These are phyloP conservation scores for Xylaria palmicola DNA, from an alignment of 495 filamentous ascomycete genomes.

Conservation along the genomic window DNA sequence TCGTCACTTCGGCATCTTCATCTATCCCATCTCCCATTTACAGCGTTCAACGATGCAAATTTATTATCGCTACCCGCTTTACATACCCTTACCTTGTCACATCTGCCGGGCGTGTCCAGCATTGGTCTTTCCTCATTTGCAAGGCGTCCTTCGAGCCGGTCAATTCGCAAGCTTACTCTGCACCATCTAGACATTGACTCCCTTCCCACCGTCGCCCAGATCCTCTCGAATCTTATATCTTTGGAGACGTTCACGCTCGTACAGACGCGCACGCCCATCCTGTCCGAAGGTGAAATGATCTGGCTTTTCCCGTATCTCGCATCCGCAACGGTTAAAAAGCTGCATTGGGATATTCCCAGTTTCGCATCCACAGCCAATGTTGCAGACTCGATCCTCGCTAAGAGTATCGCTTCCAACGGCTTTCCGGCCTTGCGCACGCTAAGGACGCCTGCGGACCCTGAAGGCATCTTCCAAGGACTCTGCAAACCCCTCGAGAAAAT, in stretches of 20 bases:
- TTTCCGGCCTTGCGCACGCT: slow-evolving; percentile 70
- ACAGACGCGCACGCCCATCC: slow-evolving; percentile 60
- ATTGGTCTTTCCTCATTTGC: slow-evolving; percentile 73
- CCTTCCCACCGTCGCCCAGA: slow-evolving; percentile 68
- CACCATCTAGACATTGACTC: slow-evolving; percentile 66
- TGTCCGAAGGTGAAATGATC: slow-evolving; percentile 60
- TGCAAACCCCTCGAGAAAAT: slow-evolving; percentile 56
- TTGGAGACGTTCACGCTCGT: slow-evolving; percentile 69
- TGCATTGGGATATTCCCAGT: slow-evolving; percentile 80
- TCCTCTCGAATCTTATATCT: slow-evolving; percentile 64
- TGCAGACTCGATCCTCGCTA: slow-evolving; percentile 71
- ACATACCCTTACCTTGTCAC: slow-evolving; percentile 70
- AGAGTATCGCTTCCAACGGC: slow-evolving; percentile 64
- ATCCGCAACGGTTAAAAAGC: slow-evolving; percentile 60
- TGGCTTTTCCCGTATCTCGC: slow-evolving; percentile 68
- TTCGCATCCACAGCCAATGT: slow-evolving; percentile 37
- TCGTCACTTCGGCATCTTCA: slow-evolving; percentile 71
- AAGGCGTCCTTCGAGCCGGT: slow-evolving; percentile 53
- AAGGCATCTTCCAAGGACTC: slow-evolving; percentile 68
- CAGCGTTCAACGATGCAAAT: slow-evolving; percentile 69
- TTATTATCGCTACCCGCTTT: slow-evolving; percentile 70
- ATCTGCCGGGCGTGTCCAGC: slow-evolving; percentile 74
- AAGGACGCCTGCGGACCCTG: slow-evolving; percentile 71
- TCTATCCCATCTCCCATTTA: slow-evolving; percentile 68
- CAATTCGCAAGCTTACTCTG: slow-evolving; percentile 60